Percentiles rank a stretch among this genome's conserved stretches.
phyloP scores from a whole-genome alignment of 768 basidiomycete species.

The Nevesoporus exiguus region DNA sequence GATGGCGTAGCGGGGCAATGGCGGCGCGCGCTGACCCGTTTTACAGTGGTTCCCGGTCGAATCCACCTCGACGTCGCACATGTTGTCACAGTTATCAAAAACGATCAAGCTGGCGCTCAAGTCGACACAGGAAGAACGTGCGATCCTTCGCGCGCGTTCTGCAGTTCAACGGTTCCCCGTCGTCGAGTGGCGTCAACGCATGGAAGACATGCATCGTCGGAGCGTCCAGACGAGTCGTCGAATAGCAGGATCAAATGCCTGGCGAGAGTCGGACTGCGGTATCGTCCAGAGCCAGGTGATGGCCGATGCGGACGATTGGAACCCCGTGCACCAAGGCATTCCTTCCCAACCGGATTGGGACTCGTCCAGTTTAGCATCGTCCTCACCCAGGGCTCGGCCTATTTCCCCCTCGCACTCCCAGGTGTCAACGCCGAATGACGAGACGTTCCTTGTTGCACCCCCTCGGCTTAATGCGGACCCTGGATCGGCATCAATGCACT shows the following conservation, averaged over 20 bases:
- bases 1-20: background rate
- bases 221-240: conserved; percentile 71
- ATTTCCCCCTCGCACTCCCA: conserved; percentile 64
- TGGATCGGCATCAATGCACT: conserved; percentile 28
- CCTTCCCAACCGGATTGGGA: conserved; percentile 81
- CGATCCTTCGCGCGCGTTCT: conserved; percentile 88
- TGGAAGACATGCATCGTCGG: conserved; percentile 91
- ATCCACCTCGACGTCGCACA: conserved; percentile 87
- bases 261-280: conserved; percentile 69
- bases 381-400: conserved; percentile 40
- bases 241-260: conserved; percentile 69
- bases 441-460: conserved; percentile 37
- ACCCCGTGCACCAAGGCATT: conserved; percentile 60
- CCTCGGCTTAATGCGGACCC: conserved; percentile 30
- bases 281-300: conserved; percentile 43
- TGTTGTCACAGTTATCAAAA: conserved; percentile 92
- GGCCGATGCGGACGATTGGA: conserved; percentile 75
- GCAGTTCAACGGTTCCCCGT: conserved; percentile 97
- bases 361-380: conserved; percentile 45
- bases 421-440: conserved; percentile 48
- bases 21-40: background rate
- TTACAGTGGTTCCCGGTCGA: conserved; percentile 94
- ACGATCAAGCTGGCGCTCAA: conserved; percentile 93
- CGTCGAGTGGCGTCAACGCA: conserved; percentile 94
- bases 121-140: conserved; percentile 87